These are phyloP conservation scores for Coelastrella sp. DNA, from an alignment of 139 green algal species.

Conservation along the genomic window DNA sequence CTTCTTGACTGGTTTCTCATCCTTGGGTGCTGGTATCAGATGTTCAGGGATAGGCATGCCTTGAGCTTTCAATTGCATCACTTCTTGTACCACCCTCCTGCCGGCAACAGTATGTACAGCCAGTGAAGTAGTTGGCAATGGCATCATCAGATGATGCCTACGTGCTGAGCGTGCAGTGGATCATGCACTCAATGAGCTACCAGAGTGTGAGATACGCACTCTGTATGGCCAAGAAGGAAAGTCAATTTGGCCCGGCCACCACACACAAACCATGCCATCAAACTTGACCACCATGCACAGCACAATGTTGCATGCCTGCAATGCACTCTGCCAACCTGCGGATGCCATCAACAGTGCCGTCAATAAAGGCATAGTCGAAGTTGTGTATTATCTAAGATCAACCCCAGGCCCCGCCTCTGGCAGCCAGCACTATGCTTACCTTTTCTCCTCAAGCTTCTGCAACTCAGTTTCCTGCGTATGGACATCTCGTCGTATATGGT, in stretches of 20 bases:
- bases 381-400: too few relatives aligned
- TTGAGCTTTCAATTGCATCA: conserved; percentile 51
- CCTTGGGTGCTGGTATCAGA: conserved; percentile 40
- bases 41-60: conserved; percentile 58
- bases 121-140: too few relatives aligned
- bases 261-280: background rate
- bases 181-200: too few relatives aligned
- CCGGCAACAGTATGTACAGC: background rate
- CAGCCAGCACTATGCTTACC: conserved; percentile 40
- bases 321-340: background rate
- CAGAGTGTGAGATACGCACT: too few relatives aligned
- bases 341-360: background rate
- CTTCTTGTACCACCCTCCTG: conserved; percentile 58
- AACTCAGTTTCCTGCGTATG: conserved; percentile 41
- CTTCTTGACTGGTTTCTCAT: conserved; percentile 39
- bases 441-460: conserved; percentile 54
- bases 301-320: too few relatives aligned
- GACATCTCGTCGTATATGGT: conserved; percentile 66
- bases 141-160: too few relatives aligned
- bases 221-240: too few relatives aligned
- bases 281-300: too few relatives aligned
- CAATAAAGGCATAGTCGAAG: too few relatives aligned
- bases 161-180: too few relatives aligned
- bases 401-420: too few relatives aligned
- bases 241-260: too few relatives aligned